Base-by-base conservation (phyloP, 805 yeast species). In the Suhomyces vadensis region DNA sequence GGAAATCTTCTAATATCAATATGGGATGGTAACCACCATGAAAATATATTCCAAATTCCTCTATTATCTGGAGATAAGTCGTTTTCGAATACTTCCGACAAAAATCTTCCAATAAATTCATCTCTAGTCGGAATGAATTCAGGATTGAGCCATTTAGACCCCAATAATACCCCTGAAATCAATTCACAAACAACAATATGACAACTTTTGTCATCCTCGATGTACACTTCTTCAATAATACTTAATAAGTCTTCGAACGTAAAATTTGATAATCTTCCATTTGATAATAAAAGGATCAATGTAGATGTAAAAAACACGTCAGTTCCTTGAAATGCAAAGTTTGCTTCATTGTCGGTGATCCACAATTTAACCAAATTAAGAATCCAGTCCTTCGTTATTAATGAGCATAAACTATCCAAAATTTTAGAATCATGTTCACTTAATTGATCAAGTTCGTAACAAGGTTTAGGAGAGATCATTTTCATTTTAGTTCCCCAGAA, bases 121-220 rank as follows among this genome's bases (percentile, higher is more conserved):
- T 83, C 87, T 46, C 83, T 67, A 6, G 53, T 49, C 2, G 50
- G 48, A 6, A 65, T 33, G 25, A 64, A 58, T 3, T 65, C 66
- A 0, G 60, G 52, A 2, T 65, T 58, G n/a, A 79, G 69, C 42
- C 58, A 64, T 42, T 67, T 72, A 5, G 81, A 67, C 2, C 81
- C 74, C 5, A 79, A 56, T 14, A 87, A 57, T 5, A 89, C 52
- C 2, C 91, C 95, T 13, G 82, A 74, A 22, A 83, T 65, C 1
- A 87, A 60, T 60, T 91, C 97, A 44, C 88, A 79, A 1, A 77
- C 71, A 8, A 85, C 82, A 22, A 94, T 81, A 58, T 91, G 95
- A 2, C 85, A 69, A 11, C 88, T 79, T 53, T 84, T 85, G 46
- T 89, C 96, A 45, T 81, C 83, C 22, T 74, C 71, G 10, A 78